These are phyloP conservation scores for Colletotrichum orbiculare DNA, from an alignment of 2,329 filamentous ascomycete genomes.

Conservation along the genomic window DNA sequence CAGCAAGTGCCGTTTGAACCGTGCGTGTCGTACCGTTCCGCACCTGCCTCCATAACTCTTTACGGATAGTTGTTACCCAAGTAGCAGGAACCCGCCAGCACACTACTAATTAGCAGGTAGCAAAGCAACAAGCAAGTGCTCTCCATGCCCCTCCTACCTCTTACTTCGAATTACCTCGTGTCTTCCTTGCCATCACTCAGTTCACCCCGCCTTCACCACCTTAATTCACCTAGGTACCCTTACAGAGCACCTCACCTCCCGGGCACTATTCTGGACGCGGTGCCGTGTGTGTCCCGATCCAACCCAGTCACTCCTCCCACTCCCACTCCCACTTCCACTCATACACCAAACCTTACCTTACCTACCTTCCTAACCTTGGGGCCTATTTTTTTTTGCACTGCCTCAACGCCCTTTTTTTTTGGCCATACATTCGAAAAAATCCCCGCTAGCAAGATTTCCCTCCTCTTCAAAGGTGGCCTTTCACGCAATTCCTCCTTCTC, in stretches of 20 bases:
- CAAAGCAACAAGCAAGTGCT: too few relatives aligned
- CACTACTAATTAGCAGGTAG: too few relatives aligned
- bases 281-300: not conserved
- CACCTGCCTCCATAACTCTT: conserved; percentile 25
- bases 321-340: conserved; percentile 31
- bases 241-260: not conserved
- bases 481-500: conserved; percentile 11
- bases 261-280: not conserved
- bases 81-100: too few relatives aligned
- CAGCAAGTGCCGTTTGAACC: conserved; percentile 2
- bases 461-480: conserved; percentile 32
- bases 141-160: too few relatives aligned
- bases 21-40: not conserved
- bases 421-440: conserved; percentile 27
- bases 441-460: conserved; percentile 33
- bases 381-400: conserved; percentile 35
- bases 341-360: conserved; percentile 36
- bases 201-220: conserved; percentile 1
- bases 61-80: not conserved
- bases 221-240: not conserved
- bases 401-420: conserved; percentile 34
- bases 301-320: conserved; percentile 35
- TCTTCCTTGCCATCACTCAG: not conserved
- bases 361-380: conserved; percentile 6
- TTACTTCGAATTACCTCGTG: not conserved